Percentiles rank a stretch among this genome's conserved stretches.
Evolutionary conservation across 1,284 basidiomycete genomes (phyloP).

Genomic region (Leccinum fallax): DNA sequence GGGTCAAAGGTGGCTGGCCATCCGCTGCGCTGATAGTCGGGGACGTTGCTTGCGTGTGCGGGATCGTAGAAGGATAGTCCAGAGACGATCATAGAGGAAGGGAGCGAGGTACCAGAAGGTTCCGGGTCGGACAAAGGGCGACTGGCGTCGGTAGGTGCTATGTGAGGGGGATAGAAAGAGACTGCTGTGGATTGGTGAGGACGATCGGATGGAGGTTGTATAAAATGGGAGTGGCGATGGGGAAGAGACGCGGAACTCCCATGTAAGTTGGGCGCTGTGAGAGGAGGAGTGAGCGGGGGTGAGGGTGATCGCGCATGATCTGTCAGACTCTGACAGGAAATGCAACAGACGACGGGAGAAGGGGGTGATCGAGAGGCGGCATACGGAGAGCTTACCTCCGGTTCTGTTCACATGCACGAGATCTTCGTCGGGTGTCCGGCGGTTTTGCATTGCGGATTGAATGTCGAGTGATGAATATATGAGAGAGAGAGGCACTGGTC

Average conservation of each 20-base stretch:
- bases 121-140: neutral
- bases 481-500: too few species aligned
- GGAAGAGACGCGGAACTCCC: neutral
- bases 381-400: constrained; percentile 34
- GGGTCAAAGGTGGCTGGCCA: constrained; percentile 29
- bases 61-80: constrained; percentile 34
- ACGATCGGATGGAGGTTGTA: constrained; percentile 5
- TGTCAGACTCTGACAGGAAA: constrained; percentile 11
- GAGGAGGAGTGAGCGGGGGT: neutral
- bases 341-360: constrained; percentile 8
- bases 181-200: neutral
- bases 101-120: constrained; percentile 8
- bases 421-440: constrained; percentile 22
- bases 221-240: neutral
- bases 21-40: constrained; percentile 17
- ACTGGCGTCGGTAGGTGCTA: neutral
- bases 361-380: constrained; percentile 10
- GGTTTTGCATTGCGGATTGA: constrained; percentile 25
- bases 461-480: too few species aligned
- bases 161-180: constrained; percentile 6
- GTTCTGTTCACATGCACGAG: constrained; percentile 6
- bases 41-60: constrained; percentile 14
- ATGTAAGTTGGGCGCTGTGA: constrained; percentile 11
- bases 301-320: constrained; percentile 23
- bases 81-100: constrained; percentile 29